These are phyloP conservation scores for Metroxylon sagu DNA, from an alignment of 176 grass and related monocot species.

Conservation along the genomic window DNA sequence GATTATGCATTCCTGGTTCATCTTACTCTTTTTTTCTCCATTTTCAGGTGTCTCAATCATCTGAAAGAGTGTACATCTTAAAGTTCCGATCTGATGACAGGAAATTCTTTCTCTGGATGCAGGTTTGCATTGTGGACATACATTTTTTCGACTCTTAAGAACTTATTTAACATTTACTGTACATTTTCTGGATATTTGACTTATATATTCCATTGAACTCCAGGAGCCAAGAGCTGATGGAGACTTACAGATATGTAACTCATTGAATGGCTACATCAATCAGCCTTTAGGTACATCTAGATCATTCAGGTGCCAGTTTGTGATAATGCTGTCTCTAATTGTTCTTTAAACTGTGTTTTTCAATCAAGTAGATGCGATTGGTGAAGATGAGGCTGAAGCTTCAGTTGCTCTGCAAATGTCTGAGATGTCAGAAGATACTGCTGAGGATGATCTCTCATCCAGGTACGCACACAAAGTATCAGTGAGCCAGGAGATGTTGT, in stretches of 20 bases:
- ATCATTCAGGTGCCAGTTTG: constrained; percentile 14
- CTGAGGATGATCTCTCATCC: constrained; percentile 96
- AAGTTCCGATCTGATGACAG: constrained; percentile 76
- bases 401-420: constrained; percentile 50
- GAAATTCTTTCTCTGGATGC: constrained; percentile 97
- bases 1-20: not conserved
- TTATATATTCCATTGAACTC: not conserved
- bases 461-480: constrained; percentile 30
- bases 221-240: constrained; percentile 73
- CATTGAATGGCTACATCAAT: constrained; percentile 77
- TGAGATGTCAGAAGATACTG: constrained; percentile 85
- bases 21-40: constrained; percentile 13
- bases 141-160: too few species aligned
- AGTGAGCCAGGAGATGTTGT: too few species aligned
- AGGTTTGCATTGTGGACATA: constrained; percentile 31
- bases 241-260: constrained; percentile 54
- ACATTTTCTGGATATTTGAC: not conserved
- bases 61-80: constrained; percentile 93
- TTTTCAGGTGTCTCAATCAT: constrained; percentile 72
- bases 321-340: constrained; percentile 12
- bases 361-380: constrained; percentile 43
- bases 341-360: constrained; percentile 18
- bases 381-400: constrained; percentile 58
- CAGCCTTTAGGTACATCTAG: constrained; percentile 55
- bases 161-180: not conserved